Evolutionary conservation across 1,139 yeast genomes (phyloP).

Genomic region (Saccharomyces hybrid): DNA sequence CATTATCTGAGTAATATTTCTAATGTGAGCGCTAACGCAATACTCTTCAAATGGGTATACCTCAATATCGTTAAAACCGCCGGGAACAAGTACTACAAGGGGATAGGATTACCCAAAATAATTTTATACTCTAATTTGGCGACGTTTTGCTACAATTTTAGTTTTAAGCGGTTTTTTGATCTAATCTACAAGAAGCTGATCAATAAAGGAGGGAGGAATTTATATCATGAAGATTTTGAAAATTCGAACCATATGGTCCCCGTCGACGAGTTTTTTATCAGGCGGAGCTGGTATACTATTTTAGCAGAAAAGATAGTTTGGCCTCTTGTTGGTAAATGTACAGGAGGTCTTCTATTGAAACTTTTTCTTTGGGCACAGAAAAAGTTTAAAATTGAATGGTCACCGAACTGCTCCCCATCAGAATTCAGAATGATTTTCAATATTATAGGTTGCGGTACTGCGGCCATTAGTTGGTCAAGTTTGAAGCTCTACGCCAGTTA

Average conservation of each 20-base stretch:
- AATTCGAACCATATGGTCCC: neutral
- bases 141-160: neutral
- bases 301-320: conserved; percentile 6
- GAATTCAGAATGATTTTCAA: conserved; percentile 40
- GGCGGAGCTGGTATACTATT: conserved; percentile 13
- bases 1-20: neutral
- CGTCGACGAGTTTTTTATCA: conserved; percentile 5
- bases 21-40: neutral
- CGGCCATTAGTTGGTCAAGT: neutral
- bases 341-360: conserved; percentile 4
- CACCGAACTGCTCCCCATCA: conserved; percentile 30
- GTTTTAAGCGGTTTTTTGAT: neutral
- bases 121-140: neutral
- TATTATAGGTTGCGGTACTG: conserved; percentile 8
- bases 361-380: conserved; percentile 2
- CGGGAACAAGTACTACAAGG: neutral
- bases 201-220: neutral
- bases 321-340: conserved; percentile 8
- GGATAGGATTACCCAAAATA: neutral
- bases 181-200: neutral
- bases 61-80: neutral
- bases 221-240: neutral
- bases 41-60: neutral
- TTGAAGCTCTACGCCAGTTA: neutral
- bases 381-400: neutral